These are phyloP conservation scores for Rasamsonia emersonii DNA, from an alignment of 2,329 filamentous ascomycete species.

Conservation along the genomic window DNA sequence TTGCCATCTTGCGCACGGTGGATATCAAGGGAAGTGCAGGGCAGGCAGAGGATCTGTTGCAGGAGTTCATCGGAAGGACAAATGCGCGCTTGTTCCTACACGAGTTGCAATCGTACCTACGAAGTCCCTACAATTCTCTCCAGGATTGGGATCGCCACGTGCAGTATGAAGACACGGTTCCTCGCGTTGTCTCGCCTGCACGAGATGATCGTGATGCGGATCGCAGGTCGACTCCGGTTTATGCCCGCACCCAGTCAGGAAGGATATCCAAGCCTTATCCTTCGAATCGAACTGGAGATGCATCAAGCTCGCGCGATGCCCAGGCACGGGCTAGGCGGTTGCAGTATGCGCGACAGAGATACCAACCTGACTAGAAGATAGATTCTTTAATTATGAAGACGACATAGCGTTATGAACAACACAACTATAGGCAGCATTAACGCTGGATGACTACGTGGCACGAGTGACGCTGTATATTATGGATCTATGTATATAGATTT, in stretches of 20 bases:
- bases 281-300: slow-evolving; percentile 8
- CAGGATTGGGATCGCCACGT: slow-evolving; percentile 73
- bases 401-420: neutral
- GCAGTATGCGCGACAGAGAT: slow-evolving; percentile 23
- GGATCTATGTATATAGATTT: no score
- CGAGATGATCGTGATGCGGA: slow-evolving; percentile 6
- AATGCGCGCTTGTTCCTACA: slow-evolving; percentile 72
- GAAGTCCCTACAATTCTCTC: slow-evolving; percentile 66
- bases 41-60: slow-evolving; percentile 68
- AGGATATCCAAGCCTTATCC: slow-evolving; percentile 19
- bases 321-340: slow-evolving; percentile 16
- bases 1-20: slow-evolving; percentile 73
- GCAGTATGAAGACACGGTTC: slow-evolving; percentile 50
- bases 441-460: no score
- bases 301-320: slow-evolving; percentile 10
- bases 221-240: slow-evolving; percentile 17
- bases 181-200: neutral
- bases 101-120: slow-evolving; percentile 72
- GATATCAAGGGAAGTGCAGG: slow-evolving; percentile 73
- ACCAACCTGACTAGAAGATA: slow-evolving; percentile 24
- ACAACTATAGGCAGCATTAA: neutral
- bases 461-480: no score
- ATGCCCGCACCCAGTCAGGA: slow-evolving; percentile 13
- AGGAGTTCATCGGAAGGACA: slow-evolving; percentile 67
- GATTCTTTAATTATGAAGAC: neutral